Percentiles rank a stretch among this genome's conserved stretches.
These are phyloP conservation scores for Silene latifolia DNA, from an alignment of 148 eudicot genomes.

Conservation along the genomic window DNA sequence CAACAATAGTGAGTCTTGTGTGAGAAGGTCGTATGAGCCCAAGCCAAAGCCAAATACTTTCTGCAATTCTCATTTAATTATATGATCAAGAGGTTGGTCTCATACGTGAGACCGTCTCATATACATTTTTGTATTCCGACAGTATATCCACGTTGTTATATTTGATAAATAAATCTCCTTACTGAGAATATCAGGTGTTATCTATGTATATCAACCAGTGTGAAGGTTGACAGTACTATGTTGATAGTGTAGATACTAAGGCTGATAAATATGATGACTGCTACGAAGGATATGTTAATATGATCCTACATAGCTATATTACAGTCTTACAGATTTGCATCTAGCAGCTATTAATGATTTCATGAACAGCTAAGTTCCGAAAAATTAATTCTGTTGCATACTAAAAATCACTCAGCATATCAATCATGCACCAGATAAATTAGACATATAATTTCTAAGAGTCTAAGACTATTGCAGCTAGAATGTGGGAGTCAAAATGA, in stretches of 20 bases:
- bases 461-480: background rate
- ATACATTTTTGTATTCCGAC: background rate
- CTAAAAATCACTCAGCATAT: background rate
- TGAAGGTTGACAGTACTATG: background rate
- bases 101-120: background rate
- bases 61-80: no score
- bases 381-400: background rate
- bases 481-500: background rate
- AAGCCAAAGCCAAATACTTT: background rate
- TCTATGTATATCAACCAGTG: background rate
- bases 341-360: constrained; percentile 1
- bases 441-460: background rate
- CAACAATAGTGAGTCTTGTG: background rate
- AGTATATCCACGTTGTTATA: no score
- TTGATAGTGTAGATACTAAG: background rate
- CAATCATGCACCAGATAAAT: background rate
- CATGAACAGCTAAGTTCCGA: background rate
- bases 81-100: background rate
- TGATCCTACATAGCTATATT: background rate
- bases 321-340: background rate
- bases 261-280: background rate
- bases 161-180: no score
- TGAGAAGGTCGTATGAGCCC: background rate
- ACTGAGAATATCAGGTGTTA: no score
- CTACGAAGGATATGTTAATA: background rate